phyloP scores from a whole-genome alignment of 306 rosid genomes.

The Casuarina glauca region DNA sequence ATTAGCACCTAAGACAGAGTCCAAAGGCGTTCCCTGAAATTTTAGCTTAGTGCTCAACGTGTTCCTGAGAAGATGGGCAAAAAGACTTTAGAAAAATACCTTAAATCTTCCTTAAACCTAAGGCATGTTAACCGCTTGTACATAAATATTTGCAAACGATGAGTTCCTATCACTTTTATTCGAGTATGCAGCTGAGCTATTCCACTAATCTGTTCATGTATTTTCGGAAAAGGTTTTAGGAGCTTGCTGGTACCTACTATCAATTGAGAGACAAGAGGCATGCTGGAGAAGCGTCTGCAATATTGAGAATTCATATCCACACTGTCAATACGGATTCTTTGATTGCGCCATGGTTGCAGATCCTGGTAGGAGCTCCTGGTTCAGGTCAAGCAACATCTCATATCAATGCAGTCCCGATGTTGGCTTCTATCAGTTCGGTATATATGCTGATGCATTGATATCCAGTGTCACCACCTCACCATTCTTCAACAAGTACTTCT shows the following conservation, averaged over 20 bases:
- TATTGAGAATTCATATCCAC: slow-evolving; percentile 29
- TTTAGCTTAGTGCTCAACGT: no score
- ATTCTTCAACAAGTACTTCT: slow-evolving; percentile 81
- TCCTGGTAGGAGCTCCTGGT: slow-evolving; percentile 55
- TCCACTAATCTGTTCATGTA: no score
- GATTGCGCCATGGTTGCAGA: slow-evolving; percentile 53
- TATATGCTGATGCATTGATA: slow-evolving; percentile 71
- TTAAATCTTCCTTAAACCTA: no score
- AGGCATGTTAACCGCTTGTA: no score
- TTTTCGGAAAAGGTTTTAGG: slow-evolving; percentile 68
- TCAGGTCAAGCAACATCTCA: slow-evolving; percentile 54
- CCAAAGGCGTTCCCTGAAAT: no score
- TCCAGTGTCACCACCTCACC: slow-evolving; percentile 57
- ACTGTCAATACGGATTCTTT: slow-evolving; percentile 54
- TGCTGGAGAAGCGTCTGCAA: slow-evolving; percentile 80
- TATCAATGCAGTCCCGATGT: slow-evolving; percentile 51
- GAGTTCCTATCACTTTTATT: no score
- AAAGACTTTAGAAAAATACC: no score
- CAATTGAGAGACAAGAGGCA: slow-evolving; percentile 84
- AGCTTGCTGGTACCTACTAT: slow-evolving; percentile 93
- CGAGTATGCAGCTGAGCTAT: no score
- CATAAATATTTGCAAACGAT: no score
- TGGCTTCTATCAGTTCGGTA: slow-evolving; percentile 59
- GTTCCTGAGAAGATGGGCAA: no score
- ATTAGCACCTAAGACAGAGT: no score